Base-by-base conservation (phyloP, 768 basidiomycete genomes). In the Rubroboletus pulcherrimus region DNA sequence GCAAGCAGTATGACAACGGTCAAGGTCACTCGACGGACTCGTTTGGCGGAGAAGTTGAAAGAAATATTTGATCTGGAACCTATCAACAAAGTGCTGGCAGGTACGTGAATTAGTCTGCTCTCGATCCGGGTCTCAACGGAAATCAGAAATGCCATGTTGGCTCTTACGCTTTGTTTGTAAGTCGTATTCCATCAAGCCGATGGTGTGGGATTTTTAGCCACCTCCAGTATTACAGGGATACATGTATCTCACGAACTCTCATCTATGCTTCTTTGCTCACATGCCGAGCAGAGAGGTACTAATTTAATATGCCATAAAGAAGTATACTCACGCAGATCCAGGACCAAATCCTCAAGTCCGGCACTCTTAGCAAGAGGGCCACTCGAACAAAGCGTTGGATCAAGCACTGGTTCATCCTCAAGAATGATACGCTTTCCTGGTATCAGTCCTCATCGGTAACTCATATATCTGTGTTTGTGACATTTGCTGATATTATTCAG, bases 351-450 rank as follows among this genome's bases (percentile, higher is more conserved):
- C 77, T 98, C 42, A 98, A 98, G 70, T 96, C 93, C 0, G 97
- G 94, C 0, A 85, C 86, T 4, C 78, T 99, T 39, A 84, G 82
- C 63, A 97, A 96, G 79, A 92, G 87, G 66, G 84, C 93, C 0
- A 85, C 86, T 52, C 81, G 91, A 51, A 95, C 93, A 9, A 96
- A 93, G 65, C 84, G 93, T 21, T 95, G 91, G 87, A 85, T 88
- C 63, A 93, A 89, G 68, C 93, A 93, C 70, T 98, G 97, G 97
- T 95, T 98, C 63, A 82, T 96, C 2, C 79, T 99, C 47, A 94
- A 92, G 81, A 96, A 98, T 58, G 93, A 95, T 65, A 91, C 93
- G 0, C 77, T 99, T 29, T 94, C 93, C 17, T 99, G 97, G 97
- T 98, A 92, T 70, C 90, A 93, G 59, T 92, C 91, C 7, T 93